Base-by-base conservation (phyloP, 108 stramenopile species). In the Asterionellopsis glacialis region DNA sequence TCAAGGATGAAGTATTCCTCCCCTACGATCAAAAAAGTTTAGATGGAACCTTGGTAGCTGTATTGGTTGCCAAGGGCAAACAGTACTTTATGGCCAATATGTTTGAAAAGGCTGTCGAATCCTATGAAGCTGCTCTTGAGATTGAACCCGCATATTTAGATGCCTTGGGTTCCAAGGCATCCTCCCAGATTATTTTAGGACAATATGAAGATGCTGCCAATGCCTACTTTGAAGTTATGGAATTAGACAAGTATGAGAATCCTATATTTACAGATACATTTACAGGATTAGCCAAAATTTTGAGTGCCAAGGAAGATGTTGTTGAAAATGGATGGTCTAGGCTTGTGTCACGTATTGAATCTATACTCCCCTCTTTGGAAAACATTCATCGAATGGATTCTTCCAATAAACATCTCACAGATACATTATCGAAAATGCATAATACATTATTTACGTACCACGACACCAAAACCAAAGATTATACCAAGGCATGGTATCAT, bases 81-180 rank as follows among this genome's bases (percentile, higher is more conserved):
- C 47, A 67, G 0, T 88, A 74, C 49, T 88, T 83, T 68, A 85
- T 92, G 87, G 75, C 84, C 14, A 88, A 88, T 61, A 88, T 92
- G 91, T 92, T 92, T 59, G 77, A 86, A 68, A 73, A 61, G 52
- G 81, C 87, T 0, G 85, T 76, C 13, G 59, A 71, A 63, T 71
- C 77, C 18, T 87, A 88, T 58, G 59, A 73, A 25, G 41, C 66
- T 10, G 81, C 79, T 16, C 47, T 88, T 5, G 61, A 81, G 26
- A 64, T 85, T 38, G 84, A 76, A 50, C 73, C 81, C 7, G 14
- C 55, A 0, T 92, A 87, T 51, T 55, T 88, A 21, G 85, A 88
- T 59, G 85, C 91, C 28, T 49, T 84, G 33, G 59, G 63, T 3
- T 67, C 76, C 11, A 70, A 87, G 38, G 91, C 74, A 7, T 81